A percentile compares a stretch with the other conserved stretches of the same genome.
phyloP scores from a whole-genome alignment of 371 early-diverging fungal genomes.

The Dichotomocladium elegans region DNA sequence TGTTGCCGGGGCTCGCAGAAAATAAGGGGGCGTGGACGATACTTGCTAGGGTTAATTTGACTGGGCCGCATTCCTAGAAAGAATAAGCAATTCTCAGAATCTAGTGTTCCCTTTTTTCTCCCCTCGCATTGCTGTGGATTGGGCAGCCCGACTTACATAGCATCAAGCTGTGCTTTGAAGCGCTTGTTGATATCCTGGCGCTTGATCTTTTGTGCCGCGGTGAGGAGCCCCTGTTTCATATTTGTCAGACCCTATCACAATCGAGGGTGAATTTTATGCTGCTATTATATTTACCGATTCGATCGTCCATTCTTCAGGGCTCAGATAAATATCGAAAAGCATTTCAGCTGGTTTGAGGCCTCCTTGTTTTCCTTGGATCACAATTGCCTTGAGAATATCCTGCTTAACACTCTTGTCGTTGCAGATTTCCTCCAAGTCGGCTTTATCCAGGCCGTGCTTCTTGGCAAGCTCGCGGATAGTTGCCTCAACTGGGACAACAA shows the following conservation, averaged over 20 bases:
- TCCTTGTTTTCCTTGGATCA: conserved; percentile 45
- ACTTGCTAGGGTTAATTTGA: no score
- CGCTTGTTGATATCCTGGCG: conserved; percentile 65
- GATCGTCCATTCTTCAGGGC: conserved; percentile 21
- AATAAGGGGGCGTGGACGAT: no score
- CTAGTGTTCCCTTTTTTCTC: no score
- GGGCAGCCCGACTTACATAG: conserved; percentile 32
- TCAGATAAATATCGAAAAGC: conserved; percentile 49
- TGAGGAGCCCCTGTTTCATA: conserved; percentile 46
- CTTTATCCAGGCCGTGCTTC: conserved; percentile 19
- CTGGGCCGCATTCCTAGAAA: no score
- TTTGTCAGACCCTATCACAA: neutral
- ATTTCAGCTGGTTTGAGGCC: conserved; percentile 69
- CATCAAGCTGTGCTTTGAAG: conserved; percentile 54
- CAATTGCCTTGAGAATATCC: conserved; percentile 24
- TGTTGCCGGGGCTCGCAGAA: no score
- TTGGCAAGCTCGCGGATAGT: conserved; percentile 33
- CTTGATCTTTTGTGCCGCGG: conserved; percentile 89
- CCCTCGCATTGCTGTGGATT: no score
- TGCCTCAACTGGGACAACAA: conserved; percentile 67
- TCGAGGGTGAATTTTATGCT: neutral
- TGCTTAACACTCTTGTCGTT: conserved; percentile 18
- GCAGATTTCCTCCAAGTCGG: conserved; percentile 24
- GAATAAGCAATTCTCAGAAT: no score
- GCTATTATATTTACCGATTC: conserved; percentile 13